phyloP scores from a whole-genome alignment of 306 rosid genomes.

The Gleditsia sinensis region DNA sequence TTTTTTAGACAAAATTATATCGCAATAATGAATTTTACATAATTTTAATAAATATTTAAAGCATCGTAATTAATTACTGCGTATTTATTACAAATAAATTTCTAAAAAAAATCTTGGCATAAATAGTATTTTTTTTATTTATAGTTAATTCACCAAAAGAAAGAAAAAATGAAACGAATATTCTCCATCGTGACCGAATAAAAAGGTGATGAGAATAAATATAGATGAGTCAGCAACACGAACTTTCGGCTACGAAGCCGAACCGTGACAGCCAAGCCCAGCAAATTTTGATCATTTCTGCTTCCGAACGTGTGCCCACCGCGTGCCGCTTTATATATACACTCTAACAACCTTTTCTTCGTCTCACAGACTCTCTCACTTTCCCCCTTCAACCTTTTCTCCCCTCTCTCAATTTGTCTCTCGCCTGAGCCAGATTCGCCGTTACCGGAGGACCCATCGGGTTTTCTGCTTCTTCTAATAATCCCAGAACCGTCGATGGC shows the following conservation, averaged over 20 bases:
- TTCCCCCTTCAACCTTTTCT: background rate
- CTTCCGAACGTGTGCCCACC: slow-evolving; percentile 30
- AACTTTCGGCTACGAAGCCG: slow-evolving; percentile 11
- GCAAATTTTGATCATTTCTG: slow-evolving; percentile 17
- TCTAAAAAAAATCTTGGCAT: background rate
- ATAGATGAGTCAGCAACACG: background rate
- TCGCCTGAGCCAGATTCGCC: background rate
- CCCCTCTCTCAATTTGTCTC: background rate
- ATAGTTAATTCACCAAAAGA: background rate
- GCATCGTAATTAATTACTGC: background rate
- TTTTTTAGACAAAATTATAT: too few species aligned
- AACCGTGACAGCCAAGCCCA: slow-evolving; percentile 29
- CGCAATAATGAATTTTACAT: too few species aligned
- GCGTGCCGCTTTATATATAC: slow-evolving; percentile 27
- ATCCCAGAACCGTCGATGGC: slow-evolving; percentile 45
- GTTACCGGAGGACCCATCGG: background rate
- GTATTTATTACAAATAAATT: background rate
- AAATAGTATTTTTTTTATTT: background rate
- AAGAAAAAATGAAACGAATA: background rate
- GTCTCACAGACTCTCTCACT: background rate
- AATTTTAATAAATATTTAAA: too few species aligned
- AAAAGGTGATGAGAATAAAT: background rate
- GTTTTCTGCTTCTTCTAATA: background rate
- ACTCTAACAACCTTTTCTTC: background rate
- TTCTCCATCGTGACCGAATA: background rate